Conservation (phyloP, 208 protist genomes). For the Crithidia bombi region DNA sequence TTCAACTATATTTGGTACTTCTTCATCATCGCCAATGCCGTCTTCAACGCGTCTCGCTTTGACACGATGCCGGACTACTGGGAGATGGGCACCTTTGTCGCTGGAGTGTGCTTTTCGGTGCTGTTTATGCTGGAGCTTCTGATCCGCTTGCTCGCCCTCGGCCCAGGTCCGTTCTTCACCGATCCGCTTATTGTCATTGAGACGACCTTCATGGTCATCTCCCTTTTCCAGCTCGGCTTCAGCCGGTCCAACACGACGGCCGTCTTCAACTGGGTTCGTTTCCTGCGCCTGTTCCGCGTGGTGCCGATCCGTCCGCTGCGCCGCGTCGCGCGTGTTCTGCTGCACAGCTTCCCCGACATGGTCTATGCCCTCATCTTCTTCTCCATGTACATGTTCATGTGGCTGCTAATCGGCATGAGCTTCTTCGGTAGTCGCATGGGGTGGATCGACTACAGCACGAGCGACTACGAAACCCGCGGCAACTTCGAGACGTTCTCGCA, state of each 20-base stretch:
- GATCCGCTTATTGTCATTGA: conserved; percentile 85
- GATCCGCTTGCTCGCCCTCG: conserved; percentile 80
- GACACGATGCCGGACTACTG: conserved; percentile 82
- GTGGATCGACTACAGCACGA: conserved; percentile 49
- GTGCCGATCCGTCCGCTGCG: conserved; percentile 63
- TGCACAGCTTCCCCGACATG: conserved; percentile 80
- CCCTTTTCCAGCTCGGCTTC: conserved; percentile 92
- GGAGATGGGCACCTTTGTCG: conserved; percentile 74
- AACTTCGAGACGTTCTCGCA: conserved; percentile 86
- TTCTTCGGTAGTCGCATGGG: conserved; percentile 88
- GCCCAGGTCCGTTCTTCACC: conserved; percentile 74
- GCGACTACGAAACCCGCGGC: conserved; percentile 53
- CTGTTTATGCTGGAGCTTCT: conserved; percentile 89
- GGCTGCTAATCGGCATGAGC: conserved; percentile 90
- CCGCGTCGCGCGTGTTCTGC: conserved; percentile 78
- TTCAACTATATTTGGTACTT: conserved; percentile 79
- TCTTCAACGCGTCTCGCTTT: conserved; percentile 87
- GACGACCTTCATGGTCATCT: conserved; percentile 72
- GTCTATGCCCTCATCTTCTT: conserved; percentile 88
- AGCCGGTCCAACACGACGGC: conserved; percentile 77
- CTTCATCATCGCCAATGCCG: conserved; percentile 85
- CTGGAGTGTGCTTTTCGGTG: conserved; percentile 77
- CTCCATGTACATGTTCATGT: conserved; percentile 93
- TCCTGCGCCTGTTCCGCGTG: conserved; percentile 77
- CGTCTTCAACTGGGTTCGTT: conserved; percentile 90